Conservation (phyloP, 2,329 filamentous ascomycete species). For the Chalaropsis ovoidea region DNA sequence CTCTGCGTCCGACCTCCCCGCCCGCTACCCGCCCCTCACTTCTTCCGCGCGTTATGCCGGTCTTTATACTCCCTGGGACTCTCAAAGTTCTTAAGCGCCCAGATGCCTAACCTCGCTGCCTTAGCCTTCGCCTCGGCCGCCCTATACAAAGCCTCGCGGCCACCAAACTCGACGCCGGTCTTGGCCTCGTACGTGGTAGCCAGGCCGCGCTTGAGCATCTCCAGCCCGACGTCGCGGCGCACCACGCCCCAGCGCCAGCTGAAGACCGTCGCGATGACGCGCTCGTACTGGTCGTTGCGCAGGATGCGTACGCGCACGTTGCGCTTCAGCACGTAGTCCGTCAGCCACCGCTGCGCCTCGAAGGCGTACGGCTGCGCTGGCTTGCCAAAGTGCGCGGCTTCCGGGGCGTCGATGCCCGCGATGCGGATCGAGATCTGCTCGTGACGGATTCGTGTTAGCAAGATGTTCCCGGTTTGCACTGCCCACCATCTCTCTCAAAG, state of each 20-base stretch:
- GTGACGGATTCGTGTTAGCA: not conserved
- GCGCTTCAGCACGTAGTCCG: slow-evolving; percentile 56
- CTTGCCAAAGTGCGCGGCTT: slow-evolving; percentile 82
- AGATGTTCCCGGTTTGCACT: not conserved
- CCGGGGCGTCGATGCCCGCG: slow-evolving; percentile 87
- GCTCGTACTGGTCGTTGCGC: slow-evolving; percentile 81
- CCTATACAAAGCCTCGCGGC: slow-evolving; percentile 53
- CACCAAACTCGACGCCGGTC: slow-evolving; percentile 77
- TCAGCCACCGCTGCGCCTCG: slow-evolving; percentile 77
- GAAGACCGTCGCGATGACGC: slow-evolving; percentile 77
- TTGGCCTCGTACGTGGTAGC: slow-evolving; percentile 94
- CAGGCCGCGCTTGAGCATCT: slow-evolving; percentile 76
- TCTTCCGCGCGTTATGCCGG: slow-evolving; percentile 21
- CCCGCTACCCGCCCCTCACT: not conserved
- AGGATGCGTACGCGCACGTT: slow-evolving; percentile 76
- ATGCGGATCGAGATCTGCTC: slow-evolving; percentile 73
- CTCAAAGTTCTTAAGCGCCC: slow-evolving; percentile 62
- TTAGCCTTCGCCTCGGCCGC: slow-evolving; percentile 58
- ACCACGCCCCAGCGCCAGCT: slow-evolving; percentile 58
- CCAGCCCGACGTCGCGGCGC: slow-evolving; percentile 70
- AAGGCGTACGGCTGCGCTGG: slow-evolving; percentile 73
- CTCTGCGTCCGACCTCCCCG: not conserved
- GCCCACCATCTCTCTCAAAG: too few relatives aligned
- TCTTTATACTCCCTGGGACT: slow-evolving; percentile 83
- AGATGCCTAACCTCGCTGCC: slow-evolving; percentile 58